Conservation (phyloP, 2,329 filamentous ascomycete species). For the Phaeosphaeriaceae sp. region DNA sequence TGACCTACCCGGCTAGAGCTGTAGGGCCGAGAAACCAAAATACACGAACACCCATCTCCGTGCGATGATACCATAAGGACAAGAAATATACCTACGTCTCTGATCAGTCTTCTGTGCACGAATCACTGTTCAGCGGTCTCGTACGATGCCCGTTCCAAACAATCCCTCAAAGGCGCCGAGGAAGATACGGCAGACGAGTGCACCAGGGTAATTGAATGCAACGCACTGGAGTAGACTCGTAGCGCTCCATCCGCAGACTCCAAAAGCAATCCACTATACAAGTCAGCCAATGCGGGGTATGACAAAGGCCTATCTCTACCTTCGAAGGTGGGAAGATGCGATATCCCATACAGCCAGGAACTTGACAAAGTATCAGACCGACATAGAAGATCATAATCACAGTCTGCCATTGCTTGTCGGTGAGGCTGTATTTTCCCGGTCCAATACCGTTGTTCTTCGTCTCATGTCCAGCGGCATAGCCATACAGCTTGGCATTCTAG, state of each 20-base stretch:
- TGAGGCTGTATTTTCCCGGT: neutral
- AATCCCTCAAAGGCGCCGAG: neutral
- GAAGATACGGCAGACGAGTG: neutral
- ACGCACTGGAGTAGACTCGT: neutral
- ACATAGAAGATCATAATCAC: neutral
- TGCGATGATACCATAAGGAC: neutral
- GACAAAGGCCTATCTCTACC: neutral
- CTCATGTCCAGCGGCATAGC: neutral
- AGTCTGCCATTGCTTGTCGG: neutral
- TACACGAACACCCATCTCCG: neutral
- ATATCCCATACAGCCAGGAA: neutral
- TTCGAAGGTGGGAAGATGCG: neutral
- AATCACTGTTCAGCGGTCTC: too few species aligned
- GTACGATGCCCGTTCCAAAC: neutral
- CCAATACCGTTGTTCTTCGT: neutral
- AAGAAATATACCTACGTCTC: neutral
- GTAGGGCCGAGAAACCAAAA: neutral
- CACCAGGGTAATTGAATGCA: neutral
- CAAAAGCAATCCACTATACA: neutral
- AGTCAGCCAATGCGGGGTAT: neutral
- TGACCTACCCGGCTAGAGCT: neutral
- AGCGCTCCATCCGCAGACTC: neutral
- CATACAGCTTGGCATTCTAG: neutral
- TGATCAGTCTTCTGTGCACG: too few species aligned
- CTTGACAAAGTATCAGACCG: neutral